Evolutionary conservation across 2,329 filamentous ascomycete genomes (phyloP).

Genomic region (Colletotrichum euphorbiae): DNA sequence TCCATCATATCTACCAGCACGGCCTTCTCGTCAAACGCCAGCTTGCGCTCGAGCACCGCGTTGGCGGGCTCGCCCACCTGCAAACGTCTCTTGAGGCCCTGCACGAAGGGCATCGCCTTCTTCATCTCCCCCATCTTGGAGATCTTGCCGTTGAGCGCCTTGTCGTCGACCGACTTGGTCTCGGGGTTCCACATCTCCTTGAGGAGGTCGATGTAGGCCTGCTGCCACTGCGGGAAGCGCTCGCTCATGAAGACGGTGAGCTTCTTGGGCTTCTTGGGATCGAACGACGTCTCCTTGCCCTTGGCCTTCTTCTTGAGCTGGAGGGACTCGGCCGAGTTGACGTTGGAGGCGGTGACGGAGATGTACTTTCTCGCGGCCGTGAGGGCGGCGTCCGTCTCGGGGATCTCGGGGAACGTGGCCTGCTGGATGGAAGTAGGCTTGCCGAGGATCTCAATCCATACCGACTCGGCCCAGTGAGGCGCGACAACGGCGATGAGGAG

Average conservation of each 20-base stretch:
- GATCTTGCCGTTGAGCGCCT: constrained; percentile 81
- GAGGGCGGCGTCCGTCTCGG: constrained; percentile 73
- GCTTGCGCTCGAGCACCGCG: constrained; percentile 82
- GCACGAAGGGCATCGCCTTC: constrained; percentile 98
- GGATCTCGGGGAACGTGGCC: constrained; percentile 78
- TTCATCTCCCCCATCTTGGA: constrained; percentile 91
- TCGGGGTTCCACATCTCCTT: constrained; percentile 74
- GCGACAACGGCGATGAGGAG: constrained; percentile 85
- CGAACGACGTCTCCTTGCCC: constrained; percentile 86
- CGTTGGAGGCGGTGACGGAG: constrained; percentile 78
- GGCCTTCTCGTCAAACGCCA: constrained; percentile 86
- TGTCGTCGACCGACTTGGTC: constrained; percentile 78
- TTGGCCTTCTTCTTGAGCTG: constrained; percentile 92
- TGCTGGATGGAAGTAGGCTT: constrained; percentile 82
- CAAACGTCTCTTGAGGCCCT: constrained; percentile 85
- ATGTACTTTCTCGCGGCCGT: constrained; percentile 88
- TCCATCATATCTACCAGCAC: constrained; percentile 83
- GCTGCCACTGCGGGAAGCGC: constrained; percentile 90
- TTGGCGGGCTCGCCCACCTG: constrained; percentile 74
- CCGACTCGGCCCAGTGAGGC: constrained; percentile 93
- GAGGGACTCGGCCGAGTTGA: constrained; percentile 85
- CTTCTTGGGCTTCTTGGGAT: constrained; percentile 92
- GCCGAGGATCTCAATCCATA: constrained; percentile 92
- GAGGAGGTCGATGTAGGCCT: constrained; percentile 86
- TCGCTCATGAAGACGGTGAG: constrained; percentile 86